These are phyloP conservation scores for Chondrostereum purpureum DNA, from an alignment of 1,284 basidiomycete genomes.

Conservation along the genomic window DNA sequence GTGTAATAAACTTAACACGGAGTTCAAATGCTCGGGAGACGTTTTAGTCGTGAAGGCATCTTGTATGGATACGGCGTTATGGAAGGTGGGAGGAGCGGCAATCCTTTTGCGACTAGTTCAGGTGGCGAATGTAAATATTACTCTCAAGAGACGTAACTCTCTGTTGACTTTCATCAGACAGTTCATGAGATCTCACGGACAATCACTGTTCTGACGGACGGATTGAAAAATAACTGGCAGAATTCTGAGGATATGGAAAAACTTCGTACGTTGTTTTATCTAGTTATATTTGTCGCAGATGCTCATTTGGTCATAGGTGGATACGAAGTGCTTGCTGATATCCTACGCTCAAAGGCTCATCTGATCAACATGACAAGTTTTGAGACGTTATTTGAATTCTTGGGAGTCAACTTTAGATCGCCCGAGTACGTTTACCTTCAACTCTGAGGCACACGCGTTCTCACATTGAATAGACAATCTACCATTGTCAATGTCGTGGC, in stretches of 20 bases:
- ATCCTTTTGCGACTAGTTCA: constrained; percentile 74
- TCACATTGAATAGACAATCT: constrained; percentile 48
- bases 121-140: constrained; percentile 58
- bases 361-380: constrained; percentile 74
- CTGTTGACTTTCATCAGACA: constrained; percentile 34
- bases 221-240: constrained; percentile 81
- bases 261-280: constrained; percentile 46
- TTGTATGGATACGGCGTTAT: constrained; percentile 72
- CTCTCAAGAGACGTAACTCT: constrained; percentile 3
- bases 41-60: constrained; percentile 54
- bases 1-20: constrained; percentile 14
- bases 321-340: constrained; percentile 79
- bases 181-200: constrained; percentile 69
- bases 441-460: constrained; percentile 4
- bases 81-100: constrained; percentile 80
- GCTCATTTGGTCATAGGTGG: constrained; percentile 46
- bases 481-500: constrained; percentile 79
- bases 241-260: constrained; percentile 90
- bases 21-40: constrained; percentile 45
- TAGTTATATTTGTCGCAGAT: constrained; percentile 2
- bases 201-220: constrained; percentile 69
- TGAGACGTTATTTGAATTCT: constrained; percentile 75
- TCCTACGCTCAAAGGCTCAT: constrained; percentile 68
- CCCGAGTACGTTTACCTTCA: constrained; percentile 53
- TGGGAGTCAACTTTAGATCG: constrained; percentile 78